Evolutionary conservation across 2,329 filamentous ascomycete genomes (phyloP).

Genomic region (Curvularia eragrostidis): DNA sequence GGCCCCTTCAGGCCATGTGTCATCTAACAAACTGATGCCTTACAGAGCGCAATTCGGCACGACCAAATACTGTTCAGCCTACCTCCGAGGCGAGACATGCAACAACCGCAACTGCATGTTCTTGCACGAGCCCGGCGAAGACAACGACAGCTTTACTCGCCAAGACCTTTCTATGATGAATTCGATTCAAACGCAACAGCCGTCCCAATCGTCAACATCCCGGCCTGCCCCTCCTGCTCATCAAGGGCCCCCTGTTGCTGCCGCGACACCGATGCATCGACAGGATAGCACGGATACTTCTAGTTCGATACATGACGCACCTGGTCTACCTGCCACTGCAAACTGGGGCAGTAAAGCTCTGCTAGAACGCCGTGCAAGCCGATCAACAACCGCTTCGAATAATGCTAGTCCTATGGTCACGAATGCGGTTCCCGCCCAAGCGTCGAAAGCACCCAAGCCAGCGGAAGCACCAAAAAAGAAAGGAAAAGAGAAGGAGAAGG

Average conservation of each 20-base stretch:
- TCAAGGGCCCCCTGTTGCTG: constrained; percentile 59
- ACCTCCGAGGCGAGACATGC: constrained; percentile 91
- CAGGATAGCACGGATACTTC: constrained; percentile 80
- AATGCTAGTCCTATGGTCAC: constrained; percentile 77
- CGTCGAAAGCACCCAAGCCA: constrained; percentile 37
- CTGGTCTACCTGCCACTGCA: constrained; percentile 90
- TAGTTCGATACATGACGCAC: constrained; percentile 67
- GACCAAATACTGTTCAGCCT: constrained; percentile 98
- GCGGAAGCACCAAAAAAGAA: constrained; percentile 43
- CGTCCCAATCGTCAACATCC: constrained; percentile 63
- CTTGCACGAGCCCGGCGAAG: constrained; percentile 95
- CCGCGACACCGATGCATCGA: constrained; percentile 69
- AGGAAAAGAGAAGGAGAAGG: constrained; percentile 36
- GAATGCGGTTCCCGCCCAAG: constrained; percentile 52
- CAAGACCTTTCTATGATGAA: constrained; percentile 96
- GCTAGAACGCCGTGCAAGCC: constrained; percentile 74
- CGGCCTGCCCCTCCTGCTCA: constrained; percentile 60
- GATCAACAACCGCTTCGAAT: constrained; percentile 79
- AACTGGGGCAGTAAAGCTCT: constrained; percentile 84
- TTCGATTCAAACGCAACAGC: constrained; percentile 79
- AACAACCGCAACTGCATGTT: constrained; percentile 98
- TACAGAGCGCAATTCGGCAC: constrained; percentile 77
- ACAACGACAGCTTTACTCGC: constrained; percentile 93
- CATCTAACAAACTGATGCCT: constrained; percentile 26
- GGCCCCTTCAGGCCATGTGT: not conserved